Conservation (phyloP, 2,329 filamentous ascomycete genomes). For the Neonectria magnoliae region DNA sequence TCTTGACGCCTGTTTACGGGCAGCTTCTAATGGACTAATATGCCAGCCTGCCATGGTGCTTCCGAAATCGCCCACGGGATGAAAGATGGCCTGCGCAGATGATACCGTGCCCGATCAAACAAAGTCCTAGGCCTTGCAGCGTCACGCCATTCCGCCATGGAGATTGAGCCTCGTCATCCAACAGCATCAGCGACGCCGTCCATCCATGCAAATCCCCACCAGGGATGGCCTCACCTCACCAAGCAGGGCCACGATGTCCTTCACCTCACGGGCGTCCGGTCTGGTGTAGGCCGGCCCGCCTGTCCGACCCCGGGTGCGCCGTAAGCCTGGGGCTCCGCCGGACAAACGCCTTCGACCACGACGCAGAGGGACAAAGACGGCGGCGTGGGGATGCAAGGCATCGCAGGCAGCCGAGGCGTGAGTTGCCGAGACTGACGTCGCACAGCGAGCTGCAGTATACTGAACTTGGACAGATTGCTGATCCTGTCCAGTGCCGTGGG, state of each 20-base stretch:
- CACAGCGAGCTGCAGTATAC: slow-evolving; percentile 2
- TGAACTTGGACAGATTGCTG: background rate
- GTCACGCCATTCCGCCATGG: slow-evolving; percentile 14
- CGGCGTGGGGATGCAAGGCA: background rate
- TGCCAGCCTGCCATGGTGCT: background rate
- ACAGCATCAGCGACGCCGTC: slow-evolving; percentile 11
- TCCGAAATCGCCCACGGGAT: background rate
- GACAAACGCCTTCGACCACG: slow-evolving; percentile 6
- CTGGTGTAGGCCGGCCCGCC: background rate
- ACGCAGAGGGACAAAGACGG: background rate
- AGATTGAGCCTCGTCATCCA: slow-evolving; percentile 18
- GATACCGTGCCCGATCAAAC: background rate
- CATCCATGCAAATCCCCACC: slow-evolving; percentile 20
- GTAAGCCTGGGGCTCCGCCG: background rate
- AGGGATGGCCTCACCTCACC: slow-evolving; percentile 8
- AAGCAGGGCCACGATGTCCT: background rate
- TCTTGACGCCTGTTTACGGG: background rate
- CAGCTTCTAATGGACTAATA: slow-evolving; percentile 1
- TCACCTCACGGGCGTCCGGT: background rate
- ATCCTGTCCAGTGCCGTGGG: background rate
- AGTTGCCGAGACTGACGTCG: slow-evolving; percentile 1
- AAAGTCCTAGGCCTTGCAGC: background rate
- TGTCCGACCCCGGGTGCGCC: slow-evolving; percentile 1
- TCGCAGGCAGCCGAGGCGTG: background rate
- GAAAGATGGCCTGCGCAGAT: background rate